phyloP scores from a whole-genome alignment of 225 moss, liverwort and hornwort species.

The Physcomitrium patens region DNA sequence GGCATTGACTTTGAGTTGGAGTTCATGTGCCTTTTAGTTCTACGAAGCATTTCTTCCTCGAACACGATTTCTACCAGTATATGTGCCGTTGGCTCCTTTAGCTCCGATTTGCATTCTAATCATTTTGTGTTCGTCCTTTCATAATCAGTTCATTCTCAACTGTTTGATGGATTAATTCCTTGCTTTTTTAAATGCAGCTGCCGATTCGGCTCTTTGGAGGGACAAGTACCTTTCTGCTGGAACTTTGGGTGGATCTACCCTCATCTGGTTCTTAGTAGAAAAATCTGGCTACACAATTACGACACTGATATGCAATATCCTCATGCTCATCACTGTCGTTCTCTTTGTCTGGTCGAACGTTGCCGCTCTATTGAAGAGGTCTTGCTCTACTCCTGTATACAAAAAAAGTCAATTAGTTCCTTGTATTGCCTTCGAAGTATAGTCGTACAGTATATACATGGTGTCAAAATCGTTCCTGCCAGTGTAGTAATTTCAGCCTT shows the following conservation, averaged over 20 bases:
- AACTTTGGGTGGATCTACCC: conserved; percentile 63
- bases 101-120: too few relatives aligned
- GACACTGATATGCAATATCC: conserved; percentile 78
- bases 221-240: conserved; percentile 65
- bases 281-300: conserved; percentile 82
- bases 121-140: too few relatives aligned
- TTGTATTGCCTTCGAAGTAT: too few relatives aligned
- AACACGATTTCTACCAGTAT: too few relatives aligned
- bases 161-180: neutral
- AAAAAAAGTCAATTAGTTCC: neutral
- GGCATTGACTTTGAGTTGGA: too few relatives aligned
- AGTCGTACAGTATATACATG: too few relatives aligned
- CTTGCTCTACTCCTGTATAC: neutral
- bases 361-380: conserved; percentile 86
- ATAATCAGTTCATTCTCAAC: neutral
- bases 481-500: too few relatives aligned
- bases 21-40: too few relatives aligned
- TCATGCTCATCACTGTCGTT: conserved; percentile 74
- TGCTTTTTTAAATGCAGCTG: conserved; percentile 48
- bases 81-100: too few relatives aligned
- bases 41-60: too few relatives aligned
- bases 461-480: too few relatives aligned
- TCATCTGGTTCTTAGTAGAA: conserved; percentile 76
- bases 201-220: conserved; percentile 78
- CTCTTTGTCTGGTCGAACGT: conserved; percentile 91